phyloP scores from a whole-genome alignment of 257 asterid species.

The Solanum microdontum region DNA sequence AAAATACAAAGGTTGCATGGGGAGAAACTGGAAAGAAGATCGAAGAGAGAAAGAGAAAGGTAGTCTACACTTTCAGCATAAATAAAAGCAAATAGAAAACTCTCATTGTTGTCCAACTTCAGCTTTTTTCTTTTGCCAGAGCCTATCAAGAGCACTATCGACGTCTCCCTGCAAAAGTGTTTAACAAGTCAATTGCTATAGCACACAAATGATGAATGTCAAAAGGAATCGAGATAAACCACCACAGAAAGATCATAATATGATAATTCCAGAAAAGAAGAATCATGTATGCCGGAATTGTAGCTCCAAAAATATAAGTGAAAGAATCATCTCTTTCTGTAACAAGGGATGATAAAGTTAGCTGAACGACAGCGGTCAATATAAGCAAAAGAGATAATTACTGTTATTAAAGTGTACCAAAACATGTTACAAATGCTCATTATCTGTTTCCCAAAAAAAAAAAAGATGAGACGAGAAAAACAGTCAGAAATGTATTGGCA shows the following conservation, averaged over 20 bases:
- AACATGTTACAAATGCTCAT: not conserved
- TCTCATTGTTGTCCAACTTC: conserved; percentile 4
- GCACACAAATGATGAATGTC: not conserved
- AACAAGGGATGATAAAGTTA: no score
- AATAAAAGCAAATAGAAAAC: not conserved
- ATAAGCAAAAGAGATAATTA: not conserved
- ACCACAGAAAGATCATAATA: not conserved
- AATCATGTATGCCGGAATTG: not conserved
- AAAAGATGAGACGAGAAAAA: not conserved
- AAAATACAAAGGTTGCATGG: not conserved
- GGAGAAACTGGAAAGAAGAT: not conserved
- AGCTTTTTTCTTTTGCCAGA: conserved; percentile 17
- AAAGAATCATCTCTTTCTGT: not conserved
- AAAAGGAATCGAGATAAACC: not conserved
- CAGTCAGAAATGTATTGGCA: not conserved
- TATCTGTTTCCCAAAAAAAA: not conserved
- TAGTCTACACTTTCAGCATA: not conserved
- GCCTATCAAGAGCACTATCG: conserved; percentile 17
- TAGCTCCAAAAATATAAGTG: not conserved
- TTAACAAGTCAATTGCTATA: not conserved
- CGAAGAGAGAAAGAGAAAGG: not conserved
- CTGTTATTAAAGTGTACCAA: not conserved
- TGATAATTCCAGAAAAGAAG: not conserved
- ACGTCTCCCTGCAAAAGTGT: conserved; percentile 17
- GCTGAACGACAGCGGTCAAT: not conserved